These are phyloP conservation scores for Lachnellula subtilissima DNA, from an alignment of 2,329 filamentous ascomycete species.

Conservation along the genomic window DNA sequence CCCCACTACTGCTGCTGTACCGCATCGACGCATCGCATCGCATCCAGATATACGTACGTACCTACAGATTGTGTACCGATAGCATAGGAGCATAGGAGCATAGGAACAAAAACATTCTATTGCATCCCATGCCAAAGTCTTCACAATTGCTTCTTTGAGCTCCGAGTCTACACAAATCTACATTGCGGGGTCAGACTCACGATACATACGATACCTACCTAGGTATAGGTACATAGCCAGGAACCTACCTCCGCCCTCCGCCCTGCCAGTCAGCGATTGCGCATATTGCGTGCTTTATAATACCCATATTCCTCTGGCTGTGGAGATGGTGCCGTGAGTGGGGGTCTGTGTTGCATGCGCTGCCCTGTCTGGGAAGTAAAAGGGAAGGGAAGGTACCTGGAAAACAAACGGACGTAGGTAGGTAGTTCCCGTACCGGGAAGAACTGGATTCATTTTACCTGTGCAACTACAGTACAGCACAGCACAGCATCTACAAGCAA, in stretches of 20 bases:
- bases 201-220: neutral
- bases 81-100: too few species aligned
- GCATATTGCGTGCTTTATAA: constrained; percentile 22
- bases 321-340: constrained; percentile 14
- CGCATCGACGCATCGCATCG: neutral
- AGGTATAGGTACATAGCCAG: too few species aligned
- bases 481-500: neutral
- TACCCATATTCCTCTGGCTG: constrained; percentile 1
- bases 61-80: too few species aligned
- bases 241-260: too few species aligned
- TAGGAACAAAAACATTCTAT: too few species aligned
- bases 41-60: too few species aligned
- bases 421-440: neutral
- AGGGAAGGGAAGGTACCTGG: neutral
- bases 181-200: neutral
- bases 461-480: neutral
- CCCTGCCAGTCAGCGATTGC: constrained; percentile 9
- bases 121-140: neutral
- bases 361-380: neutral
- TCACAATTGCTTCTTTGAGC: constrained; percentile 11
- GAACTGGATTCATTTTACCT: neutral
- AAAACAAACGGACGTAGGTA: neutral
- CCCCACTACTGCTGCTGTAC: neutral
- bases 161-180: neutral
- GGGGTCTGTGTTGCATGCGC: constrained; percentile 2